Evolutionary conservation across 2,329 filamentous ascomycete genomes (phyloP), one percentile per base, ranked within the genome.

Genomic region (Clarireedia sp.): DNA sequence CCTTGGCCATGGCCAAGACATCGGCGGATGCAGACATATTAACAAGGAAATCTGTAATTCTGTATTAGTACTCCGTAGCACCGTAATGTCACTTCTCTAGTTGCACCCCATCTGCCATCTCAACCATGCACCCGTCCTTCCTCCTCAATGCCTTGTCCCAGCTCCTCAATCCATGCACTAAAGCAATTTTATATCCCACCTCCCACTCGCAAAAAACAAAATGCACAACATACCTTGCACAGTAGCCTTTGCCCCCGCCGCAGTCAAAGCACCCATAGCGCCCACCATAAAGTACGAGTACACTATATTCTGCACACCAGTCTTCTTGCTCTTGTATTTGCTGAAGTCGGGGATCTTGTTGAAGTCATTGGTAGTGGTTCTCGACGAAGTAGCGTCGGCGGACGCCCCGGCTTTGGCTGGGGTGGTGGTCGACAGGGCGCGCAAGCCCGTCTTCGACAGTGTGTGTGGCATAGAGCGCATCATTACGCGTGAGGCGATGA

Each of bases 1-100:
- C 94, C 86, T 99, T 99, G 75, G 94, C 94, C 85, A 96, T 95
- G 72, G 95, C 94, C 77, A 99, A 78, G 71, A 99, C 90, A 71
- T 99, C 94, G 75, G 94, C 94, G 60, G 94, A 99, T 62, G 94
- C 94, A 69, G 92, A 95, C 95, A 99, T 97, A 85, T 96, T 99
- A 79, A 96, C 90, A 63, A 99, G 82, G 83, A 99, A 99, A 78
- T 99, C 94, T 99, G 75, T 41, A 5, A 46, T n/a, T 45, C 23
- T 40, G 19, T 26, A 53, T 51, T 50, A 36, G 55, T 66, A 55
- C 16, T 21, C 21, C 43, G 5, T 5, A 46, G 24, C 23, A 19
- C 16, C 38, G 9, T 16, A n/a, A n/a, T 17, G 16, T 14, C 38
- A 41, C 67, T 60, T 56, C n/a, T 49, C 52, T 16, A 17, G 49